A percentile compares a stretch with the other conserved stretches of the same genome.
Evolutionary conservation across 73 alveolate species (phyloP).

Genomic region (Tetrahymena thermophila): DNA sequence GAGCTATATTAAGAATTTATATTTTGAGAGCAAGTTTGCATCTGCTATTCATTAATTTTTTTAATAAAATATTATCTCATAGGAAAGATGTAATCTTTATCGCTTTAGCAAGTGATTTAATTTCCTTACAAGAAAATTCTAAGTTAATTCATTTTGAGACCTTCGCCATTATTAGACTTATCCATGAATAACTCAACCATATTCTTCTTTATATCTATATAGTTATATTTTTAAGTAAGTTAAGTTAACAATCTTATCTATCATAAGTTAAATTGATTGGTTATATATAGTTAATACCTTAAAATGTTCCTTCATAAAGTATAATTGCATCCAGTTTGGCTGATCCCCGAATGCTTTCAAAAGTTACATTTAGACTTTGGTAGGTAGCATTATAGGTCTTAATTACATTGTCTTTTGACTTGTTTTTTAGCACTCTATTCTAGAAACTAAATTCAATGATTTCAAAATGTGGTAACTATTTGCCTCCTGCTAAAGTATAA

Average conservation of each 20-base stretch:
- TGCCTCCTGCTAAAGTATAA: background rate
- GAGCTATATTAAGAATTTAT: background rate
- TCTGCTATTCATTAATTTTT: background rate
- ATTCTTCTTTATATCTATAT: background rate
- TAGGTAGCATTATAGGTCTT: background rate
- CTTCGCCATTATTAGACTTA: background rate
- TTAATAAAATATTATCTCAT: background rate
- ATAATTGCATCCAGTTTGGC: background rate
- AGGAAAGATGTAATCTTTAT: background rate
- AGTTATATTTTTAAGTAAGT: too few species aligned
- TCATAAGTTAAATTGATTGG: background rate
- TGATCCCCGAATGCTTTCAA: background rate
- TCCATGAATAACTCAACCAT: background rate
- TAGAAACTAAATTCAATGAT: background rate
- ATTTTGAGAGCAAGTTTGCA: background rate
- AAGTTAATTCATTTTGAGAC: background rate
- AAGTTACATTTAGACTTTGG: background rate
- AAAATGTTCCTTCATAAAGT: background rate
- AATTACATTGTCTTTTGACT: background rate
- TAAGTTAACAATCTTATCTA: background rate
- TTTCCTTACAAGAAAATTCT: background rate
- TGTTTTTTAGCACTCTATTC: background rate
- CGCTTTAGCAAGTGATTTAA: background rate
- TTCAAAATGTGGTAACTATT: background rate
- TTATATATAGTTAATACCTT: background rate